Percentiles rank a stretch among this genome's conserved stretches.
These are phyloP conservation scores for Physaria fendleri DNA, from an alignment of 345 rosid species.

Conservation along the genomic window DNA sequence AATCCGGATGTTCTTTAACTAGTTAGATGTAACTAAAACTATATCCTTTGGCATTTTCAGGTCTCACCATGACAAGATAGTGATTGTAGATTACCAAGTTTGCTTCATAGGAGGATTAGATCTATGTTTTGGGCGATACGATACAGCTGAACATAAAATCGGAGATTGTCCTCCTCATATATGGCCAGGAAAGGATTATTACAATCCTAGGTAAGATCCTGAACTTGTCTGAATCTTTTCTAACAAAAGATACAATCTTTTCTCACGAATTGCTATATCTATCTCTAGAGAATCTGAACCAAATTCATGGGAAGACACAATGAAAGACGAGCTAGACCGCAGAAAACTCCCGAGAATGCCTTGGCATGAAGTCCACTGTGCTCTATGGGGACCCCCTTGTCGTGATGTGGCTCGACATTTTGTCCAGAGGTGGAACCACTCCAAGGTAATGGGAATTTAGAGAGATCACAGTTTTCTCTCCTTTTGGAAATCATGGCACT, in stretches of 20 bases:
- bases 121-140: slow-evolving; percentile 88
- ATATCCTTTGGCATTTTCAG: slow-evolving; percentile 29
- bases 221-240: not conserved
- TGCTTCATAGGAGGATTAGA: slow-evolving; percentile 95
- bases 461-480: not conserved
- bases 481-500: not conserved
- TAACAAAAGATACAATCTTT: not conserved
- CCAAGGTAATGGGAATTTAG: slow-evolving; percentile 49
- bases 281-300: slow-evolving; percentile 83
- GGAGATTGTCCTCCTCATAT: slow-evolving; percentile 59
- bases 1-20: not conserved
- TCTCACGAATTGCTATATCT: not conserved
- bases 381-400: slow-evolving; percentile 96
- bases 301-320: slow-evolving; percentile 90
- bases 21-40: not conserved
- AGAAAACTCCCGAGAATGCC: slow-evolving; percentile 88
- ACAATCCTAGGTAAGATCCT: slow-evolving; percentile 68
- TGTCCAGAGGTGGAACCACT: slow-evolving; percentile 97
- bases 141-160: slow-evolving; percentile 65
- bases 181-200: slow-evolving; percentile 97
- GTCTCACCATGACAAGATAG: slow-evolving; percentile 97
- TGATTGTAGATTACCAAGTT: slow-evolving; percentile 66
- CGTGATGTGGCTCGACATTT: slow-evolving; percentile 89
- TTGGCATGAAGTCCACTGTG: slow-evolving; percentile 95
- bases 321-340: slow-evolving; percentile 73